Evolutionary conservation across 169 alveolate genomes (phyloP).

Genomic region (Babesia bovis): DNA sequence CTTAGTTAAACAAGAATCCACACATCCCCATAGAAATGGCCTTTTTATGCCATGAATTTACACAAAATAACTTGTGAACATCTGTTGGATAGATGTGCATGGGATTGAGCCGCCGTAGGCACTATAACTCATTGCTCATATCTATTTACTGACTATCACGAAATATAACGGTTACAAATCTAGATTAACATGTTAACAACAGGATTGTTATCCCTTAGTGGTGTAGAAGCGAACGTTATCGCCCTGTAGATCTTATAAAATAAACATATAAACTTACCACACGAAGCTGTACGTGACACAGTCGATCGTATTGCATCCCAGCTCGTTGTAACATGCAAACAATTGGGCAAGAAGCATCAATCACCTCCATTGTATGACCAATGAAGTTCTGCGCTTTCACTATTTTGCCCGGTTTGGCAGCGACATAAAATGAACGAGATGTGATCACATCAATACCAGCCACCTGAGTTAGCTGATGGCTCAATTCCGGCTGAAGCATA

Average conservation of each 20-base stretch:
- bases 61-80: no score
- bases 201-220: constrained; percentile 39
- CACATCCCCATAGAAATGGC: not conserved
- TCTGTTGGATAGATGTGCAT: no score
- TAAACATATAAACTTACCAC: constrained; percentile 29
- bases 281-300: constrained; percentile 63
- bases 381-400: constrained; percentile 50
- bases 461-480: constrained; percentile 60
- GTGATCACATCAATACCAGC: constrained; percentile 68
- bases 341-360: constrained; percentile 31
- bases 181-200: not conserved
- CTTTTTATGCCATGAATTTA: no score
- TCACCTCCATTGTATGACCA: constrained; percentile 67
- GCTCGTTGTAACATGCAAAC: constrained; percentile 64
- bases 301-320: constrained; percentile 62
- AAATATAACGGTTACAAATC: not conserved
- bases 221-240: constrained; percentile 53
- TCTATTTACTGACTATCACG: not conserved
- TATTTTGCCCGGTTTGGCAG: constrained; percentile 37
- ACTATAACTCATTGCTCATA: no score
- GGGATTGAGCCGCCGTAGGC: no score
- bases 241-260: constrained; percentile 20
- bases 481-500: constrained; percentile 52
- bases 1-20: not conserved
- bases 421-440: constrained; percentile 40